These are phyloP conservation scores for Magnaporthiopsis rhizophila DNA, from an alignment of 2,329 filamentous ascomycete species.

Conservation along the genomic window DNA sequence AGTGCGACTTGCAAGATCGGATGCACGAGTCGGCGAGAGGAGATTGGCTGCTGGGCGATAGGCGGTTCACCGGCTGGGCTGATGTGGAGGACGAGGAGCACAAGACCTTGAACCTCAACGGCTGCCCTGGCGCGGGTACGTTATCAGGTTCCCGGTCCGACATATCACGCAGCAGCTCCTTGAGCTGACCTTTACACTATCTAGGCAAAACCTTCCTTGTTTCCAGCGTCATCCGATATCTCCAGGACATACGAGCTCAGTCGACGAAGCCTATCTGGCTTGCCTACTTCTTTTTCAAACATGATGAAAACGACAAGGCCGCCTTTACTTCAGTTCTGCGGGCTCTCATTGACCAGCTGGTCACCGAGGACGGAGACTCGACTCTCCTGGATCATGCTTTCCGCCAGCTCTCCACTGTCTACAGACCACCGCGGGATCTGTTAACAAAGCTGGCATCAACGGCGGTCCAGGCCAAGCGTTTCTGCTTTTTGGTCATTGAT, in stretches of 20 bases:
- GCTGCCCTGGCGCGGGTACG: not conserved
- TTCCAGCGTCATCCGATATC: not conserved
- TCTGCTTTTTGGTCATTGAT: slow-evolving; percentile 11
- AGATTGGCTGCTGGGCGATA: not conserved
- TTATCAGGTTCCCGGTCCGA: no score
- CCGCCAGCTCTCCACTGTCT: not conserved
- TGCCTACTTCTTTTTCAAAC: not conserved
- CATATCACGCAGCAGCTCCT: no score
- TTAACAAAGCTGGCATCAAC: not conserved
- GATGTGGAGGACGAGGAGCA: not conserved
- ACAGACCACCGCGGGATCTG: not conserved
- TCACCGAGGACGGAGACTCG: not conserved
- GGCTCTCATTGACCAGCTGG: not conserved
- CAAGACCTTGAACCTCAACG: not conserved
- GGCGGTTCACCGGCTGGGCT: not conserved
- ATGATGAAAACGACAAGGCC: not conserved
- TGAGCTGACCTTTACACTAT: no score
- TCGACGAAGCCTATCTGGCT: not conserved
- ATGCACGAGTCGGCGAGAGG: not conserved
- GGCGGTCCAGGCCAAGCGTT: not conserved
- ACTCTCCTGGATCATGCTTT: not conserved
- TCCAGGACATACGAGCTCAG: not conserved
- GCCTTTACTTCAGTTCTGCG: not conserved
- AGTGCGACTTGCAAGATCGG: not conserved
- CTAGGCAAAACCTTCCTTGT: not conserved